Conservation (phyloP, 2,329 filamentous ascomycete species). For the Xylariales sp. region DNA sequence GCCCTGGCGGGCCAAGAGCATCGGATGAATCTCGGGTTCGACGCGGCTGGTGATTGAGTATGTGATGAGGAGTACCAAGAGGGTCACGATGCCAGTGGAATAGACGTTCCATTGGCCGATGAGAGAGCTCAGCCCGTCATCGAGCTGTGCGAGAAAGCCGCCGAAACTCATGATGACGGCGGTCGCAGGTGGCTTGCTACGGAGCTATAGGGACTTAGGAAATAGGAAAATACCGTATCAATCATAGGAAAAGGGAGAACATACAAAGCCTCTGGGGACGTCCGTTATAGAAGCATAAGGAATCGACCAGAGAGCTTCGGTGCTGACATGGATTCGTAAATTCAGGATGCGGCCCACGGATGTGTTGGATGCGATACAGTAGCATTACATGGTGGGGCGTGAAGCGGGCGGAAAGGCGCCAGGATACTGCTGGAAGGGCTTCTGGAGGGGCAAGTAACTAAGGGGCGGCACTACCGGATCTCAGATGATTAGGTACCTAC, state of each 20-base stretch:
- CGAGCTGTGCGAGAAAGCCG: slow-evolving; percentile 73
- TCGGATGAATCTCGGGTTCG: slow-evolving; percentile 91
- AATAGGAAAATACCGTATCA: slow-evolving; percentile 3
- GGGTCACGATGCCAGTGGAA: slow-evolving; percentile 76
- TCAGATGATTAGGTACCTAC: neutral
- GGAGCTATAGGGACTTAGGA: slow-evolving; percentile 11
- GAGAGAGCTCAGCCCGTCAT: slow-evolving; percentile 75
- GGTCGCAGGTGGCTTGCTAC: slow-evolving; percentile 20
- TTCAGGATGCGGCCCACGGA: slow-evolving; percentile 14
- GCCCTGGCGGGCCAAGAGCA: slow-evolving; percentile 88
- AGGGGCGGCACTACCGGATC: slow-evolving; percentile 19
- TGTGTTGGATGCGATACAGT: slow-evolving; percentile 16
- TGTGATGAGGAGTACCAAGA: slow-evolving; percentile 74
- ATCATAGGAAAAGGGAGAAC: neutral
- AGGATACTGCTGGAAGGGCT: too few species aligned
- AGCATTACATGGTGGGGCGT: slow-evolving; percentile 20
- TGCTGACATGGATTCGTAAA: slow-evolving; percentile 30
- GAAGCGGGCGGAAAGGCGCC: neutral
- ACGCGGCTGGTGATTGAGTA: slow-evolving; percentile 77
- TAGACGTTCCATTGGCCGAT: slow-evolving; percentile 85
- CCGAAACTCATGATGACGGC: slow-evolving; percentile 55
- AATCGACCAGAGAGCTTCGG: slow-evolving; percentile 23
- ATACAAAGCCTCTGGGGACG: slow-evolving; percentile 12
- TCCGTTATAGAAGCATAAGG: slow-evolving; percentile 22
- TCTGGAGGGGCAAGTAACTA: slow-evolving; percentile 13